Base-by-base conservation (phyloP, 202 grass and related monocot species). In the Cymbopogon flexuosus region DNA sequence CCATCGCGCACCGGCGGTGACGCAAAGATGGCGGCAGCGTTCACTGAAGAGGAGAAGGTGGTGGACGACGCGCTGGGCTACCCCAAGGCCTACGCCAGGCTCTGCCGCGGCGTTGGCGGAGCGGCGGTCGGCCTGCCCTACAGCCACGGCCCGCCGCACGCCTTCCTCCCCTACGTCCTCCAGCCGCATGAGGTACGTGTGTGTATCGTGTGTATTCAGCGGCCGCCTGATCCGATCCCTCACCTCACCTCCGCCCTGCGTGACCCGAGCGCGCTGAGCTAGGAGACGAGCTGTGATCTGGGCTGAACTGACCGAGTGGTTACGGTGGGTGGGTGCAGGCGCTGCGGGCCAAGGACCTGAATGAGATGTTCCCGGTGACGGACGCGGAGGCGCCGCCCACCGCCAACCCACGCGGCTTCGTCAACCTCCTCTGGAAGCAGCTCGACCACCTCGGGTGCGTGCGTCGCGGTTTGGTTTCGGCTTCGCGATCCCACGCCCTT, bases 391-490 rank as follows among this genome's bases (percentile, higher is more conserved):
- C 96, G 10, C 27, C 40, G 72, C 87, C 92, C 67, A 83, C 88
- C 14, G 61, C 86, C 39, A 98, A 98, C 54, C 90, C 90, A 12
- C 86, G 88, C 29, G 96, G 96, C 31, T 98, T 79, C 70, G 87
- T 88, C 70, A 98, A 88, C 83, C 92, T 95, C 23, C 79, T 98
- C 42, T 98, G 96, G 96, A 98, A 95, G 88, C 96, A 93, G 84
- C 90, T 98, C 46, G 88, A 98, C 52, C 92, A 98, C 83, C 88
- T 98, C 78, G 90, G 96, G 88, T 93, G 66, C 46, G 54, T 36
- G 45, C 2, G 60, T 22, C 42, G 34, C 63, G 11, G 18, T 19
- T 21, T 8, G 21, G 15, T 59, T 35, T 22, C 60, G 7, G 19
- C 16, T 58, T 21, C 0, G 34, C 15, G 70, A 33, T 57, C 8